phyloP scores from a whole-genome alignment of 495 filamentous ascomycete genomes.

The Daldinia concentrica region DNA sequence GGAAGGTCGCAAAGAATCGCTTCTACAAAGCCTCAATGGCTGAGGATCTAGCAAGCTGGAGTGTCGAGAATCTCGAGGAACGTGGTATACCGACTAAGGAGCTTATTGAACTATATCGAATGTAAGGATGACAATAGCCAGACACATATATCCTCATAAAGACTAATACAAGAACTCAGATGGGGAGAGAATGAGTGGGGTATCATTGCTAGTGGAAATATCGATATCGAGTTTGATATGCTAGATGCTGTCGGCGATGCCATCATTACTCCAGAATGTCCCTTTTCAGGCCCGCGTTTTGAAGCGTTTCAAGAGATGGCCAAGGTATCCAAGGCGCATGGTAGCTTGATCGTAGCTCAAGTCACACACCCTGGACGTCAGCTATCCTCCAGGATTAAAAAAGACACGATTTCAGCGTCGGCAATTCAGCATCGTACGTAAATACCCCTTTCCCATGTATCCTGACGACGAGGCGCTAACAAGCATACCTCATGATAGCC shows the following conservation, averaged over 20 bases:
- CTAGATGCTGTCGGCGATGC: slow-evolving; percentile 65
- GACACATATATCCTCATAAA: neutral
- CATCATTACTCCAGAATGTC: slow-evolving; percentile 60
- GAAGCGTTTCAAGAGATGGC: slow-evolving; percentile 66
- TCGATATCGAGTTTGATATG: slow-evolving; percentile 67
- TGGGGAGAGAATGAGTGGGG: slow-evolving; percentile 69
- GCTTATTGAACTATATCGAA: slow-evolving; percentile 65
- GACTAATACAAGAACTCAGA: slow-evolving; percentile 40
- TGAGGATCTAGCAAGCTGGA: slow-evolving; percentile 67
- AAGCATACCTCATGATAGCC: neutral
- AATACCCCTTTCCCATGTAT: neutral
- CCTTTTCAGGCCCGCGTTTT: slow-evolving; percentile 62
- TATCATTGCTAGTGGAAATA: slow-evolving; percentile 66
- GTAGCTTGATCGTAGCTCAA: slow-evolving; percentile 64
- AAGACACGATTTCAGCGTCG: slow-evolving; percentile 64
- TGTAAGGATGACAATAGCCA: slow-evolving; percentile 1
- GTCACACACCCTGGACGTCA: slow-evolving; percentile 70
- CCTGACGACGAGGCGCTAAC: neutral
- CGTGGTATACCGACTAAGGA: slow-evolving; percentile 68
- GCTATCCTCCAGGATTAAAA: slow-evolving; percentile 55
- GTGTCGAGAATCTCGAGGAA: slow-evolving; percentile 54
- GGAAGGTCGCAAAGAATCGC: slow-evolving; percentile 62
- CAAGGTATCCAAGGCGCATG: slow-evolving; percentile 58
- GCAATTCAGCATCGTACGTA: slow-evolving; percentile 60
- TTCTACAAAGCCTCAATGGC: slow-evolving; percentile 70